Percentiles rank a stretch among this genome's conserved stretches.
phyloP scores from a whole-genome alignment of 345 rosid species.

The Toxicodendron radicans region DNA sequence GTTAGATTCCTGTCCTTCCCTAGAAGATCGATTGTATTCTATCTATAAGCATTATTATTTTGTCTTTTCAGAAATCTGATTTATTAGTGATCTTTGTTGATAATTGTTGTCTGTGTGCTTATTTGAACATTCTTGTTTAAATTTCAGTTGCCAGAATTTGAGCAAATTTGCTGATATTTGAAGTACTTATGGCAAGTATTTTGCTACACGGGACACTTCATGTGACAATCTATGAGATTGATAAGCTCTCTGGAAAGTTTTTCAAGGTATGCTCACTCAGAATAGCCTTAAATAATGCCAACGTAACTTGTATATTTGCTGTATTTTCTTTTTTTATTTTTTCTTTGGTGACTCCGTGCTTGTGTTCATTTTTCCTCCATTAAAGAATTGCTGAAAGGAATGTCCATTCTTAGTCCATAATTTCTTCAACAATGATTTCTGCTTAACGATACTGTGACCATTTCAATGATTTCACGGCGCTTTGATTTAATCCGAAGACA shows the following conservation, averaged over 20 bases:
- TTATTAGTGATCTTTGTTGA: neutral
- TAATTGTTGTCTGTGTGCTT: neutral
- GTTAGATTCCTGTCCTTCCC: neutral
- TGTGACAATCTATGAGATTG: slow-evolving; percentile 42
- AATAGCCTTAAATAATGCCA: neutral
- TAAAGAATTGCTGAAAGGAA: no score
- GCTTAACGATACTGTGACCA: no score
- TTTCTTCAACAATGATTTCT: no score
- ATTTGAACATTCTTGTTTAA: neutral
- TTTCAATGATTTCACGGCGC: no score
- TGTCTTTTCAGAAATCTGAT: neutral
- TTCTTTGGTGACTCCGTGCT: no score
- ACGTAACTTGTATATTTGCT: no score
- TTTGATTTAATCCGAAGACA: no score
- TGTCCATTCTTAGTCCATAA: no score
- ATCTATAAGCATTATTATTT: neutral
- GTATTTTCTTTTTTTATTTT: no score
- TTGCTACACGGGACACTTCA: slow-evolving; percentile 54
- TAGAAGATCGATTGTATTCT: neutral
- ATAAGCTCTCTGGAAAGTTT: slow-evolving; percentile 16
- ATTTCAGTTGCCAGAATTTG: neutral
- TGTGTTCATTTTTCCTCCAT: no score
- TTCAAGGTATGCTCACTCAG: no score
- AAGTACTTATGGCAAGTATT: slow-evolving; percentile 23
- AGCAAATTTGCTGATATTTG: neutral